These are phyloP conservation scores for Podospora conica DNA, from an alignment of 495 filamentous ascomycete species.

Conservation along the genomic window DNA sequence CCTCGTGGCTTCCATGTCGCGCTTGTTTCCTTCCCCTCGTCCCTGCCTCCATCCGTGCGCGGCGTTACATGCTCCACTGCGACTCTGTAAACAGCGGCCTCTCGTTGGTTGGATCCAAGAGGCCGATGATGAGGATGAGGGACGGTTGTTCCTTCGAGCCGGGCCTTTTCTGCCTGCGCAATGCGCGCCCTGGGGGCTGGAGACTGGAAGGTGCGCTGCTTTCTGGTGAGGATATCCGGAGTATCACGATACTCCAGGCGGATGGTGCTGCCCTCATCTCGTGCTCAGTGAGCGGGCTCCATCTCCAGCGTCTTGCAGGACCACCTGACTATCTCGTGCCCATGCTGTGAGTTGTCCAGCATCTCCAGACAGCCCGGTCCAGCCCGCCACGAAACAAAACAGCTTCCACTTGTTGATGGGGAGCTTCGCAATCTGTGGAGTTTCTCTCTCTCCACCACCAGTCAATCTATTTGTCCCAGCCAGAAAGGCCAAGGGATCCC, in stretches of 20 bases:
- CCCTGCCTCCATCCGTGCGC: slow-evolving; percentile 11
- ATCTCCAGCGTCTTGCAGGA: background rate
- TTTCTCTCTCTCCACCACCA: slow-evolving; percentile 20
- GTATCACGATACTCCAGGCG: background rate
- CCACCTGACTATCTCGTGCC: background rate
- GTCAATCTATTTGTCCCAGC: slow-evolving; percentile 28
- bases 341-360: too few species aligned
- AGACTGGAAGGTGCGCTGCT: background rate
- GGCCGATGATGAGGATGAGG: background rate
- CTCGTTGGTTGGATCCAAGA: background rate
- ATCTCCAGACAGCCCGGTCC: too few species aligned
- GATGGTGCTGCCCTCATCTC: background rate
- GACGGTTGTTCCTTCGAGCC: background rate
- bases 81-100: background rate
- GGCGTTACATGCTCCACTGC: slow-evolving; percentile 9
- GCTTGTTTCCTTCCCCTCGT: background rate
- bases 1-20: background rate
- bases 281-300: background rate
- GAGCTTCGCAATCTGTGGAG: slow-evolving; percentile 2
- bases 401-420: background rate
- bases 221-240: background rate
- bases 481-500: slow-evolving; percentile 17
- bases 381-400: background rate
- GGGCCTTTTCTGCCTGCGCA: background rate
- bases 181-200: background rate